Evolutionary conservation across 2,329 filamentous ascomycete genomes (phyloP).

Genomic region (Amesomyces nigricolor): DNA sequence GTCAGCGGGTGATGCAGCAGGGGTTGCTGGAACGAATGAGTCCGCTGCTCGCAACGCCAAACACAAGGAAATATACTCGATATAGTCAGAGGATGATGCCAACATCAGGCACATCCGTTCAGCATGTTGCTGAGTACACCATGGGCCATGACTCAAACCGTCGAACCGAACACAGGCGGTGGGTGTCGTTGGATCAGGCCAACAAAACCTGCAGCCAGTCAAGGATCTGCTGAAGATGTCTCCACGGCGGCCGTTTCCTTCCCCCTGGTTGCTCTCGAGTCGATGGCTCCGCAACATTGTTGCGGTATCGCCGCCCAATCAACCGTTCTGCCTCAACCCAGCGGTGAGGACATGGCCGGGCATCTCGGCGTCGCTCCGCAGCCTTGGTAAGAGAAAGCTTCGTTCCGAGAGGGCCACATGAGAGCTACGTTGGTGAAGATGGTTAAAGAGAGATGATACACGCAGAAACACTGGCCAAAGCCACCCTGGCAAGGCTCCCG

Average conservation of each 20-base stretch:
- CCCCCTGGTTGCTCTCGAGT: constrained; percentile 2
- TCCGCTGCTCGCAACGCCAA: constrained; percentile 1
- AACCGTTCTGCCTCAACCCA: constrained; percentile 5
- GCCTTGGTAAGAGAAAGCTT: not conserved
- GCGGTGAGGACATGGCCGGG: constrained; percentile 13
- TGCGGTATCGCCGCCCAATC: constrained; percentile 20
- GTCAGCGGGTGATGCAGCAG: constrained; percentile 16
- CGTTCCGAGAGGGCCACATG: not conserved
- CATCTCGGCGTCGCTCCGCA: not conserved
- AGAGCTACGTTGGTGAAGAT: constrained; percentile 12
- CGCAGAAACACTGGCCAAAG: constrained; percentile 3
- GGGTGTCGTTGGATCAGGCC: not conserved
- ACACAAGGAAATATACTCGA: not conserved
- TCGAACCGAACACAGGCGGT: not conserved
- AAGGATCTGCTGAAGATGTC: constrained; percentile 1
- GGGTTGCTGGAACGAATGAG: constrained; percentile 14
- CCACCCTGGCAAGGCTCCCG: constrained; percentile 12
- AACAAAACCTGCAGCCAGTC: not conserved
- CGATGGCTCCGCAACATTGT: constrained; percentile 1
- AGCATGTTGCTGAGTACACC: not conserved
- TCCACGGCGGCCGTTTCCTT: constrained; percentile 8
- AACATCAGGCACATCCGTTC: not conserved
- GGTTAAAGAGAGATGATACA: not conserved
- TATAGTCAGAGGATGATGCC: not conserved
- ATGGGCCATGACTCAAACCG: not conserved